Conservation (phyloP, 176 grass and related monocot genomes). For the Puccinellia tenuiflora region DNA sequence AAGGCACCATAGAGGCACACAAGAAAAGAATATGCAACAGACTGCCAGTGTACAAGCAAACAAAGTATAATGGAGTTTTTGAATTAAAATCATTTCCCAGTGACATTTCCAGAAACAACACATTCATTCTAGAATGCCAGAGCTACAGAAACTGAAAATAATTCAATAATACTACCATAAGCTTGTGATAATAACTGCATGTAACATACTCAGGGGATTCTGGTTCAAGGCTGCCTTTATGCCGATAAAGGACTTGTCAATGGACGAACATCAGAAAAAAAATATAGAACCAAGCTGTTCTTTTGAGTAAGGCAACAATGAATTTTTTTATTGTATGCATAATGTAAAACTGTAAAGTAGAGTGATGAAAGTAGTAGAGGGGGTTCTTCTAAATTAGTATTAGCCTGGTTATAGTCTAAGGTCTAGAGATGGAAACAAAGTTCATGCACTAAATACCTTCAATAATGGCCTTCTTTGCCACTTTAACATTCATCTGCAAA, state of each 20-base stretch:
- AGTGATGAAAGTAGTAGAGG: not conserved
- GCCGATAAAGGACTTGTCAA: not conserved
- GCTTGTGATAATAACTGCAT: slow-evolving; percentile 6
- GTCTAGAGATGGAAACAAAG: not conserved
- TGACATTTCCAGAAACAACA: not conserved
- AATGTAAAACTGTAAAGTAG: not conserved
- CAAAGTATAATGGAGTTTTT: not conserved
- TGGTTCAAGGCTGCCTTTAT: not conserved
- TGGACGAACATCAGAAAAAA: not conserved
- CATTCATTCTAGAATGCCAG: not conserved
- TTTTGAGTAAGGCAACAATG: not conserved
- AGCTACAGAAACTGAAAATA: not conserved
- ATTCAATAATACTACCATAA: not conserved
- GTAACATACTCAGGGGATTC: not conserved
- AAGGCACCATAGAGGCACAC: not conserved
- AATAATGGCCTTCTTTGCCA: slow-evolving; percentile 73
- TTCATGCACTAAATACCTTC: slow-evolving; percentile 55
- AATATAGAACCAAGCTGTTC: not conserved
- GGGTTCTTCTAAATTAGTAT: not conserved
- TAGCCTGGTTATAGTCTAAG: not conserved
- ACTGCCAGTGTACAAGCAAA: not conserved
- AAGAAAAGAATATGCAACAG: not conserved
- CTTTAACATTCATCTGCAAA: slow-evolving; percentile 87
- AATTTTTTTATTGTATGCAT: not conserved
- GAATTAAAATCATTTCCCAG: not conserved